phyloP scores from a whole-genome alignment of 192 early-diverging fungal species.

The Backusella liffmaniae region DNA sequence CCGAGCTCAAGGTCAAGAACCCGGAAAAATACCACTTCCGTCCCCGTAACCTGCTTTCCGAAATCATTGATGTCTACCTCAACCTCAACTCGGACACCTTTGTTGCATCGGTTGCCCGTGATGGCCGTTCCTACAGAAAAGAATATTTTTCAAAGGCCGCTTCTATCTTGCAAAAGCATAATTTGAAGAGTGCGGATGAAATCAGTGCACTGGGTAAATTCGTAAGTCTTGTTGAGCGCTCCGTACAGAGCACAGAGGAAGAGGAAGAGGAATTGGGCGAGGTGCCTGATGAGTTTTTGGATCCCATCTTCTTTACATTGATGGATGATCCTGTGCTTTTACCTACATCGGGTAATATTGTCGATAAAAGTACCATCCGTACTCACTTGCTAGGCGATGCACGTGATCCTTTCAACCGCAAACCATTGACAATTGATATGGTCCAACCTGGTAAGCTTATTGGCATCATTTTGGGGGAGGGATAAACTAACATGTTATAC shows the following conservation, averaged over 20 bases:
- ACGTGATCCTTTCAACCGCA: slow-evolving; percentile 93
- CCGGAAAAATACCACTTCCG: slow-evolving; percentile 85
- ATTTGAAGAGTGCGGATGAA: slow-evolving; percentile 65
- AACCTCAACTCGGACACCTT: slow-evolving; percentile 69
- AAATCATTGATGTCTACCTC: slow-evolving; percentile 84
- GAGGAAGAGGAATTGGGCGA: slow-evolving; percentile 82
- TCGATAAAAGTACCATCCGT: slow-evolving; percentile 90
- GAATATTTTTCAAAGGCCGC: slow-evolving; percentile 76
- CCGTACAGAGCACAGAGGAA: slow-evolving; percentile 54
- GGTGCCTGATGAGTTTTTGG: slow-evolving; percentile 90
- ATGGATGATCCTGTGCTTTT: slow-evolving; percentile 95
- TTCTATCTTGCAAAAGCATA: slow-evolving; percentile 61
- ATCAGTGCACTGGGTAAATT: slow-evolving; percentile 62
- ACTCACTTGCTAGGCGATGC: slow-evolving; percentile 84
- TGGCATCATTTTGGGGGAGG: neutral
- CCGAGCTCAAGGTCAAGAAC: slow-evolving; percentile 73
- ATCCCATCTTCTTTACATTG: slow-evolving; percentile 80
- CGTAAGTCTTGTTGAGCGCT: slow-evolving; percentile 70
- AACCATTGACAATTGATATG: slow-evolving; percentile 82
- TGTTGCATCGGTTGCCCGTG: slow-evolving; percentile 77
- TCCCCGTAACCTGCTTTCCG: slow-evolving; percentile 77
- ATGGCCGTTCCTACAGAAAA: slow-evolving; percentile 82
- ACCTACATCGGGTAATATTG: slow-evolving; percentile 74
- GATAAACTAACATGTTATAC: neutral
- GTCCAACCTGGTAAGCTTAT: slow-evolving; percentile 70